These are phyloP conservation scores for Barnettozyma siamensis DNA, from an alignment of 805 yeast genomes.

Conservation along the genomic window DNA sequence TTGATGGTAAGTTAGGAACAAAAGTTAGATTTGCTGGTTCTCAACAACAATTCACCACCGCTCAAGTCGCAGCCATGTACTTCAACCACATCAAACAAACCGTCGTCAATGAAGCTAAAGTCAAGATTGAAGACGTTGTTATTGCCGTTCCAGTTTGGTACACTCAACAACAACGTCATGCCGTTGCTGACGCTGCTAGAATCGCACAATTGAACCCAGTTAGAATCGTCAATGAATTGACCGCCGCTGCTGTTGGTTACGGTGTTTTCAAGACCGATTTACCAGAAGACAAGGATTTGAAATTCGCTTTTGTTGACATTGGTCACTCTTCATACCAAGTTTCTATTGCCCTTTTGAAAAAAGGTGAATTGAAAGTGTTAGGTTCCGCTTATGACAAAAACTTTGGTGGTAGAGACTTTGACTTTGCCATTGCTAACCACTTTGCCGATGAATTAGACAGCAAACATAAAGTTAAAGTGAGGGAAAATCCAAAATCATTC, in stretches of 20 bases:
- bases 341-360: slow-evolving; percentile 83
- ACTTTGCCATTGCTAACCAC: slow-evolving; percentile 88
- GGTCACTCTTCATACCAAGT: slow-evolving; percentile 96
- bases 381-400: slow-evolving; percentile 92
- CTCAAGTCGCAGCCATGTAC: slow-evolving; percentile 94
- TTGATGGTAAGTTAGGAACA: slow-evolving; percentile 75
- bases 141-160: slow-evolving; percentile 97
- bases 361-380: slow-evolving; percentile 90
- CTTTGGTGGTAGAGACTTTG: slow-evolving; percentile 98
- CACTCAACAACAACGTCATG: slow-evolving; percentile 94
- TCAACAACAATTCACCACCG: slow-evolving; percentile 71
- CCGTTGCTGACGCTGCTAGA: slow-evolving; percentile 89
- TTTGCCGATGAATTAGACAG: slow-evolving; percentile 88
- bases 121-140: slow-evolving; percentile 76
- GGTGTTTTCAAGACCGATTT: slow-evolving; percentile 97
- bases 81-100: slow-evolving; percentile 83
- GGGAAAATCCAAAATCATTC: slow-evolving; percentile 90
- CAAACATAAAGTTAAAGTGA: slow-evolving; percentile 91
- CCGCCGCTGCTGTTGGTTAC: slow-evolving; percentile 98
- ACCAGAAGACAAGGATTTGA: slow-evolving; percentile 89
- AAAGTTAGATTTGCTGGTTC: slow-evolving; percentile 82
- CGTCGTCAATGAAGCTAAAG: slow-evolving; percentile 74
- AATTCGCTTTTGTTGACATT: slow-evolving; percentile 90
- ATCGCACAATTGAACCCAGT: slow-evolving; percentile 98
- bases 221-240: slow-evolving; percentile 93